These are phyloP conservation scores for Fusarium xyrophilum DNA, from an alignment of 2,329 filamentous ascomycete species.

Conservation along the genomic window DNA sequence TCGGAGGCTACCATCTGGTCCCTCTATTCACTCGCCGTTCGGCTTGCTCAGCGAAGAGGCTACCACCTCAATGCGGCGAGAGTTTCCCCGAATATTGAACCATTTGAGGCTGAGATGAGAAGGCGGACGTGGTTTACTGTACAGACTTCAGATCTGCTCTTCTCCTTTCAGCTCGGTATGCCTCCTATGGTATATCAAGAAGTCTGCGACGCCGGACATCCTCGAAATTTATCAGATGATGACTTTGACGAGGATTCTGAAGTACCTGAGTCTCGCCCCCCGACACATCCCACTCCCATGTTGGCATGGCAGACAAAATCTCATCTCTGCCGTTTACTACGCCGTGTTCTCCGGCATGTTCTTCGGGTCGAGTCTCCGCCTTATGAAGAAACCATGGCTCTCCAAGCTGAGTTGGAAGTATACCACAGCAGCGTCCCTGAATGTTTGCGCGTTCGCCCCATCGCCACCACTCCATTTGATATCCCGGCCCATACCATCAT, in stretches of 20 bases:
- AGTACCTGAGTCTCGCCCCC: constrained; percentile 52
- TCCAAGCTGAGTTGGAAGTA: constrained; percentile 51
- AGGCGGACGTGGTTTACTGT: constrained; percentile 57
- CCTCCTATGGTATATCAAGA: constrained; percentile 57
- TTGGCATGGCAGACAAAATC: constrained; percentile 54
- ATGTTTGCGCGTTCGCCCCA: constrained; percentile 51
- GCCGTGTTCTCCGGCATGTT: constrained; percentile 53
- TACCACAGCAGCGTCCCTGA: constrained; percentile 49
- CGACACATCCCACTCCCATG: constrained; percentile 53
- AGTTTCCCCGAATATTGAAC: constrained; percentile 50
- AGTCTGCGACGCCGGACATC: constrained; percentile 55
- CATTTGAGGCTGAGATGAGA: constrained; percentile 60
- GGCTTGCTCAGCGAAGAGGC: constrained; percentile 59
- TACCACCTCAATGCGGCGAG: constrained; percentile 58
- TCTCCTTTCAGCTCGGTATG: constrained; percentile 61
- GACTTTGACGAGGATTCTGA: constrained; percentile 58
- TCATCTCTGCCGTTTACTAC: constrained; percentile 52
- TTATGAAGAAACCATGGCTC: constrained; percentile 46
- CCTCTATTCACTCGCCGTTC: constrained; percentile 54
- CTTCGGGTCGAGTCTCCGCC: constrained; percentile 48
- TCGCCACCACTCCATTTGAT: constrained; percentile 52
- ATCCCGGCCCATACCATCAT: constrained; percentile 55
- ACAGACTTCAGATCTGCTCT: constrained; percentile 56
- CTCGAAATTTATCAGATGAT: constrained; percentile 56
- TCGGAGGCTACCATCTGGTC: constrained; percentile 56